Evolutionary conservation across 805 yeast species (phyloP), one percentile per base, ranked within the genome.

Genomic region (Spathaspora passalidarum): DNA sequence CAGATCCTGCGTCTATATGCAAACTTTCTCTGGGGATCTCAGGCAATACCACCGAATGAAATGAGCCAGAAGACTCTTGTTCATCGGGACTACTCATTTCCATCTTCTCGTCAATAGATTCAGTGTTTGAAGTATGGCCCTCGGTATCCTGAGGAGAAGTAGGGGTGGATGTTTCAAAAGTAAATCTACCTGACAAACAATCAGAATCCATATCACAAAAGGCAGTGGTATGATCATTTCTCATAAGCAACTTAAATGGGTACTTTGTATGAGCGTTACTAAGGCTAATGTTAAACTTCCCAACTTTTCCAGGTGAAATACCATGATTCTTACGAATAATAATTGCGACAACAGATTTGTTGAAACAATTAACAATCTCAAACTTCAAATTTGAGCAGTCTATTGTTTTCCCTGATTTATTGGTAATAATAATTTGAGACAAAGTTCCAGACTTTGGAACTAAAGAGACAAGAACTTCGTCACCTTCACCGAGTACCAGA

Each of bases 261-360:
- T 54, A 60, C 46, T 65, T 63, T 44, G 62, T 54, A 44, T 68
- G 69, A 18, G 65, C 60, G 45, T 56, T 56, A 38, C 54, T 57
- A 35, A 69, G 50, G 3, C 58, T 50, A 41, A 71, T 57, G 42
- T 69, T 69, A 50, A 70, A 69, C 40, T 63, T 69, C 8, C 62
- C 55, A 5, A 53, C 48, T 44, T 62, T 61, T 2, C 58, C 59
- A 6, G 74, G 64, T 9, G 55, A 48, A 36, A 71, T 62, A 4
- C 68, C 71, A 32, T 60, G 62, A 14, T 53, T 59, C 45, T 61
- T 64, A 44, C 62, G 65, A 22, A 68, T 56, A n/a, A 56, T 45
- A 8, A 65, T 61, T 5, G 58, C 55, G 8, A 60, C 57, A 13
- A 66, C 57, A 5, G 56, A 45, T 22, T 49, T 55, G 9, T 58